phyloP scores from a whole-genome alignment of 2,329 filamentous ascomycete genomes.

The Conoideocrella luteorostrata region DNA sequence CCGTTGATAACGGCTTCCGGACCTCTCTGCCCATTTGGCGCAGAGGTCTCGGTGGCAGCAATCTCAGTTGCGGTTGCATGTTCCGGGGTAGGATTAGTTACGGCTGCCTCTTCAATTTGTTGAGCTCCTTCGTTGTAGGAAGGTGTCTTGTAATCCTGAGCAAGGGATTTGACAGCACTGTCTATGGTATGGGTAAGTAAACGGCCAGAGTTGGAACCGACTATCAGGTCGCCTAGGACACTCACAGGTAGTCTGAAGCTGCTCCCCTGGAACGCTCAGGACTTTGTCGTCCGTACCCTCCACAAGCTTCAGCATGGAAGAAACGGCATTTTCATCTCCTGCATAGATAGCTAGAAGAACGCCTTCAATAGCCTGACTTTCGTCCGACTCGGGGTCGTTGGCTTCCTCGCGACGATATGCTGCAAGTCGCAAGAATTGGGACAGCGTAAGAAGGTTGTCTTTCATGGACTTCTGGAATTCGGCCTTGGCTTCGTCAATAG shows the following conservation, averaged over 20 bases:
- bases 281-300: constrained; percentile 64
- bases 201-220: not conserved
- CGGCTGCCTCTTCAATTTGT: constrained; percentile 22
- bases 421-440: constrained; percentile 74
- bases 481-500: constrained; percentile 46
- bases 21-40: constrained; percentile 35
- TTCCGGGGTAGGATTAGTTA: constrained; percentile 58
- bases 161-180: constrained; percentile 35
- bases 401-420: constrained; percentile 69
- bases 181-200: constrained; percentile 22
- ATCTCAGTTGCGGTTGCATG: constrained; percentile 65
- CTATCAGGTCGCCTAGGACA: constrained; percentile 12
- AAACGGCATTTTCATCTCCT: constrained; percentile 68
- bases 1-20: constrained; percentile 32
- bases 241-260: constrained; percentile 67
- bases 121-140: constrained; percentile 25
- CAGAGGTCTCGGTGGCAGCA: constrained; percentile 36
- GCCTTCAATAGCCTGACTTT: constrained; percentile 76
- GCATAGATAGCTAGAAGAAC: constrained; percentile 72
- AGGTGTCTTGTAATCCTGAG: constrained; percentile 45
- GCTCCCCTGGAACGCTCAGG: constrained; percentile 56
- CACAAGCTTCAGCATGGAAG: constrained; percentile 70
- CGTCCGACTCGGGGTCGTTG: constrained; percentile 56
- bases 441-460: constrained; percentile 62
- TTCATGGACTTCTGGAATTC: constrained; percentile 48